Evolutionary conservation across 768 basidiomycete genomes (phyloP), one percentile per base, ranked within the genome.

Genomic region (Pulveroboletus sp.): DNA sequence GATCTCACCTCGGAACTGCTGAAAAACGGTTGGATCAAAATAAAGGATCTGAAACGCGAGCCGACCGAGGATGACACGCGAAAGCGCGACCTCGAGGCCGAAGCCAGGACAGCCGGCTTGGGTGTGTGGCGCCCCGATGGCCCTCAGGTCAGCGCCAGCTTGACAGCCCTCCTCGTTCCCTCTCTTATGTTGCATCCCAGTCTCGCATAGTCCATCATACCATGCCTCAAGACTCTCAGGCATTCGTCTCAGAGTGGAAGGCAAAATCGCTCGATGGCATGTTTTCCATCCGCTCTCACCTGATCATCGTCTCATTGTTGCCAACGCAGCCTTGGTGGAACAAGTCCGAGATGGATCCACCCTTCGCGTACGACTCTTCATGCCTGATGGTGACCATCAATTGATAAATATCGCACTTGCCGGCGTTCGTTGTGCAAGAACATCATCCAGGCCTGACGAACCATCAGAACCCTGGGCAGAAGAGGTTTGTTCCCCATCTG

Each of bases 341-440:
- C 85, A 89, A 63, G 93, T 97, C 44, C 81, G 89, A 42, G 94
- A 98, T 63, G 95, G 94, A 41, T 87, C 90, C 19, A 94, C 91
- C 24, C 71, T 98, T 25, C 87, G 95, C 19, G 82, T 88, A 40
- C 85, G 97, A 42, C 78, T 98, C 40, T 73, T 97, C 47, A 81
- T 97, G 74, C 87, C 93, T 16, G 84, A 90, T 37, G 87, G 85
- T 11, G 83, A 89, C 49, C 97, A 99, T 63, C 97, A 97, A 71
- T 76, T 94, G 48, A 76, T 87, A 65, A 97, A 92, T 63, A 78
- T 97, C 54, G 77, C 86, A 8, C 76, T 91, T 50, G 90, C 92
- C 24, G 92, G 92, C 37, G 82, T 92, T 42, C 81, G 88, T 39
- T 82, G 84, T 62, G 75, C 89, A 34, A 84, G 86, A 59, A 78